Evolutionary conservation across 352 stramenopile species (phyloP).

Genomic region (Pythium plurisporium): DNA sequence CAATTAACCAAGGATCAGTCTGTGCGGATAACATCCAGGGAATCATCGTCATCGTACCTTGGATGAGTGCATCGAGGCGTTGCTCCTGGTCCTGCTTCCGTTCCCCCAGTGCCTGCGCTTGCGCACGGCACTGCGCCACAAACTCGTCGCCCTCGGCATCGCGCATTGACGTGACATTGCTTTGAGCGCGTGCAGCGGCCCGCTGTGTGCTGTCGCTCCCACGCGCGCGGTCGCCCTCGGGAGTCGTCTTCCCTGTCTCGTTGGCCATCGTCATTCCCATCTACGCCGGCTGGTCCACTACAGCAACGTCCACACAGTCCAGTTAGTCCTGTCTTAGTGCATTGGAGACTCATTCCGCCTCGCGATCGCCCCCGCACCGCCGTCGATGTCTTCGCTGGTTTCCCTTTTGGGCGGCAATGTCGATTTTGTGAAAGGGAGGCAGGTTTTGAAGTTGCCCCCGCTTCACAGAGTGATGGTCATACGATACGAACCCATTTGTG

Average conservation of each 20-base stretch:
- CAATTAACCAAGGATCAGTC: neutral
- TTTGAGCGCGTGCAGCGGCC: neutral
- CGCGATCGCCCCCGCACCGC: neutral
- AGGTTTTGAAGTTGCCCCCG: slow-evolving; percentile 1
- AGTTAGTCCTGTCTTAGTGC: neutral
- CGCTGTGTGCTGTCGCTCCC: neutral
- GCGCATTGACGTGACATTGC: neutral
- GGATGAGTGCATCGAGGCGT: slow-evolving; percentile 42
- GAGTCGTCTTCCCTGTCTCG: no score
- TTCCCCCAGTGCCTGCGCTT: slow-evolving; percentile 37
- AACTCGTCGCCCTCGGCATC: slow-evolving; percentile 3
- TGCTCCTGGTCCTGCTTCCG: slow-evolving; percentile 55
- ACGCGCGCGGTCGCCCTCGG: neutral
- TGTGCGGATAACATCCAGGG: neutral
- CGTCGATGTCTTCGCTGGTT: neutral
- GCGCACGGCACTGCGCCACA: slow-evolving; percentile 37
- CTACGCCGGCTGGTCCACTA: no score
- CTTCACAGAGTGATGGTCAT: slow-evolving; percentile 1
- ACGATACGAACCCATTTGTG: slow-evolving; percentile 1
- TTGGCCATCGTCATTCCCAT: neutral
- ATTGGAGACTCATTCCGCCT: neutral
- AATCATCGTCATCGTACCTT: slow-evolving; percentile 28
- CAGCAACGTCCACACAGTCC: no score
- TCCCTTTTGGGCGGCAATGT: neutral
- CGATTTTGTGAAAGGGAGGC: neutral